Conservation (phyloP, 83 land plant genomes). For the Diphasiastrum complanatum region DNA sequence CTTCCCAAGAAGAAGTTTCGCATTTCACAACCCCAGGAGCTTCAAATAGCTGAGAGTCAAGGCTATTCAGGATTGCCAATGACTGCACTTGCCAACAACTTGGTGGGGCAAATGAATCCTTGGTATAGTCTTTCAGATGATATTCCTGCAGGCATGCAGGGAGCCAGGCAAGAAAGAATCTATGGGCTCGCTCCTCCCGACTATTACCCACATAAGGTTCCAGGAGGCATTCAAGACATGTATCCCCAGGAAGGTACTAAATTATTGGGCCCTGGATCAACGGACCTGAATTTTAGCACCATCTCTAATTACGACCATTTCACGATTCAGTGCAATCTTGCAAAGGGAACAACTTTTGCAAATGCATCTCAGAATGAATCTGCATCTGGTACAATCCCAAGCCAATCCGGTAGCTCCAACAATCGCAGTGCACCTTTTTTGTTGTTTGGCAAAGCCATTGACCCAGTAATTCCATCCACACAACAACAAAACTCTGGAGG, state of each 20-base stretch:
- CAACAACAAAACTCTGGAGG: conserved; percentile 30
- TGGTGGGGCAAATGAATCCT: conserved; percentile 53
- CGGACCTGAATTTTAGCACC: conserved; percentile 13
- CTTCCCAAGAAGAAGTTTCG: conserved; percentile 10
- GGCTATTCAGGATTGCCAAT: conserved; percentile 43
- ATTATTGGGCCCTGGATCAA: conserved; percentile 10
- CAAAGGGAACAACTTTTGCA: conserved; percentile 47
- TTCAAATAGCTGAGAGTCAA: conserved; percentile 28
- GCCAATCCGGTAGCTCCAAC: conserved; percentile 24
- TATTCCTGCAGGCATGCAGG: conserved; percentile 99
- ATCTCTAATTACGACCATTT: neutral
- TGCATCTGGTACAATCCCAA: conserved; percentile 23
- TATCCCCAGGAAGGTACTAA: conserved; percentile 27
- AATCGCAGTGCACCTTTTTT: conserved; percentile 35
- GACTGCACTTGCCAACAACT: conserved; percentile 40
- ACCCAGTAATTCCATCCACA: conserved; percentile 21
- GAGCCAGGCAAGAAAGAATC: conserved; percentile 99
- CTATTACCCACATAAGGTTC: conserved; percentile 56
- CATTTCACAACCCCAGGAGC: conserved; percentile 1
- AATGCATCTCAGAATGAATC: conserved; percentile 24
- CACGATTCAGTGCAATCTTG: conserved; percentile 17
- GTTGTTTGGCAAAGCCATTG: conserved; percentile 69
- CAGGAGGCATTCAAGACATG: conserved; percentile 41
- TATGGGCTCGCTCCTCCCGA: conserved; percentile 55
- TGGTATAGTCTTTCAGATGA: conserved; percentile 51